Conservation (phyloP, 139 green algal species). For the Pseudopediastrum boryanum region DNA sequence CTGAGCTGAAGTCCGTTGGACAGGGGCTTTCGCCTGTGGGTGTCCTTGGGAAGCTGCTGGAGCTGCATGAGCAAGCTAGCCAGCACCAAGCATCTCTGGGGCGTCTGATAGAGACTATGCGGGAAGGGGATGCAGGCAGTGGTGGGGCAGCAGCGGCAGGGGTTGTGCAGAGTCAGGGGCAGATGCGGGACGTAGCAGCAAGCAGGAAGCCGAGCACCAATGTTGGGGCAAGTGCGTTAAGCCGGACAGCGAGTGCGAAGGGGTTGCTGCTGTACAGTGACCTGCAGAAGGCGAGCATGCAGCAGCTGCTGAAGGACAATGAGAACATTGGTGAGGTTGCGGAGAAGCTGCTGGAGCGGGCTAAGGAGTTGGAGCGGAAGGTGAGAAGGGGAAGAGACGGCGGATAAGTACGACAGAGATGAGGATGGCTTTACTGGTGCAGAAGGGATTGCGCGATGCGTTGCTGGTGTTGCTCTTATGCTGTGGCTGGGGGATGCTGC, state of each 20-base stretch:
- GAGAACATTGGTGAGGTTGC: constrained; percentile 1
- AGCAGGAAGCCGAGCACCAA: not conserved
- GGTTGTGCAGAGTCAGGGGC: not conserved
- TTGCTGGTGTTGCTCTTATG: not conserved
- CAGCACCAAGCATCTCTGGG: constrained; percentile 33
- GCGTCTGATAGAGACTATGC: constrained; percentile 20
- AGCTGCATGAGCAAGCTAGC: constrained; percentile 62
- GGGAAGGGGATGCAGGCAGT: not conserved
- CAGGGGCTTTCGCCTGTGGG: not conserved
- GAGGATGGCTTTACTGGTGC: not conserved
- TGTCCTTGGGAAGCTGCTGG: constrained; percentile 58
- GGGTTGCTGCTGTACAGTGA: not conserved
- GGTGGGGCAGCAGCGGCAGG: not conserved
- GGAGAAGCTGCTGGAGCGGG: constrained; percentile 28
- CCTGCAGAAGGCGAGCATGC: not conserved
- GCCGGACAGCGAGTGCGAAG: not conserved
- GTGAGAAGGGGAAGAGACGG: not conserved
- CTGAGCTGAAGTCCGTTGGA: constrained; percentile 1
- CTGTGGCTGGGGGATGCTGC: not conserved
- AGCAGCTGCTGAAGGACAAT: constrained; percentile 6
- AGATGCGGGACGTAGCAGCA: not conserved
- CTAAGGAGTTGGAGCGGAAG: constrained; percentile 7
- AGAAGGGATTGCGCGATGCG: not conserved
- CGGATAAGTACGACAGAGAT: not conserved
- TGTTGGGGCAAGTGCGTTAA: constrained; percentile 3